Evolutionary conservation across 2,329 filamentous ascomycete species (phyloP), one percentile per base, ranked within the genome.

Genomic region (Xylariaceae sp.): DNA sequence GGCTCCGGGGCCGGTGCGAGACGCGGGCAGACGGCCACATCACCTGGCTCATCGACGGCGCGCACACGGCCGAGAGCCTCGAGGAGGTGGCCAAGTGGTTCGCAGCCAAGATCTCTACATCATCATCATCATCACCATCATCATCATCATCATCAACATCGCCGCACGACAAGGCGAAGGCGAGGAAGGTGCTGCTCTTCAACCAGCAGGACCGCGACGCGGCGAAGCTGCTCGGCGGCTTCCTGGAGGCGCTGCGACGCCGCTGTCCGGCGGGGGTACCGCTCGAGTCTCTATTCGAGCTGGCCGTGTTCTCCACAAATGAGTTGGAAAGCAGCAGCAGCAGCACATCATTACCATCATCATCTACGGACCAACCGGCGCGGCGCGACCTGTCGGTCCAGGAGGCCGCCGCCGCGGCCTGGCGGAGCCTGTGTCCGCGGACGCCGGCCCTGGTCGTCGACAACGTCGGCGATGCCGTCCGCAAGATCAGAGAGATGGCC

Each of bases 201-300:
- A 95, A 95, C 58, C 90, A 95, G 58, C 87, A 94, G 53, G 87
- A 86, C 8, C 76, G 88, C 19, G 80, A 94, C 51, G 83, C 84
- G 5, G 61, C 65, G 4, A 65, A 72, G 12, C 68, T 93, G 2
- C 72, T 90, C 3, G 61, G 60, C 19, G 70, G 69, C 0, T 64
- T 94, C 2, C 67, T 87, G 36, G 54, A 64, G 8, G 75, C 74
- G 3, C 62, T 84, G 9, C 31, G 33, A 50, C 57, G 36, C 31
- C 67, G 34, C 31, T n/a, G n/a, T n/a, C n/a, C n/a, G n/a, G n/a
- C n/a, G n/a, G n/a, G n/a, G n/a, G 58, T 38, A 48, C 59, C 25
- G 33, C 49, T 47, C 29, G 57, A 14, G 29, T 56, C 23, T 58
- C 41, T 64, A 0, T 94, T 95, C 55, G 72, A 73, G 3, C 72